Evolutionary conservation across 2,329 filamentous ascomycete species (phyloP), one percentile per base, ranked within the genome.

Genomic region (Verruconis gallopava): DNA sequence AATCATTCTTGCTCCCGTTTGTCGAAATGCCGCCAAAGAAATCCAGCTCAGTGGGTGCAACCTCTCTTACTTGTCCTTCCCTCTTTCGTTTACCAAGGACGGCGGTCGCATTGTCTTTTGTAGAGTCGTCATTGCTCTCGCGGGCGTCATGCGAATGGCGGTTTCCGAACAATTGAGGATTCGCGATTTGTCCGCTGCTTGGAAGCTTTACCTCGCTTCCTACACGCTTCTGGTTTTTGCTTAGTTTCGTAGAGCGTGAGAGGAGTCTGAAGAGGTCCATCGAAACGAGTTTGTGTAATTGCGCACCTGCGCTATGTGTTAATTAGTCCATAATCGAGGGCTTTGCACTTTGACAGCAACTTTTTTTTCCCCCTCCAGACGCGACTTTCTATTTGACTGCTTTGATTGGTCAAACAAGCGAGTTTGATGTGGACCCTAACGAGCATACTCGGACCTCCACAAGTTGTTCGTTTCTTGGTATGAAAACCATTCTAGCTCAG

Each of bases 241-340:
- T 54, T 12, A 67, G 63, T 52, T 81, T 84, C 3, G 75, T 77
- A 44, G 79, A 79, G 39, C 81, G 72, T 25, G 81, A 83, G 45
- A 86, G 65, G 21, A 86, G 64, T 53, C 78, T 84, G 54, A 85
- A 67, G 42, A 85, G 77, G 61, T 86, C 80, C 79, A 44, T 44
- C 22, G 3, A 22, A 18, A 9, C 25, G 25, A 30, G 25, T 30
- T 30, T n/a, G 25, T 30, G n/a, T 30, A 30, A 30, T 30, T n/a
- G n/a, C 25, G 25, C 25, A n/a, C n/a, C n/a, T 30, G 25, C 25
- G 25, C 25, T 9, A 9, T 30, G n/a, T n/a, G 6, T 30, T 30
- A 9, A 30, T 30, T 9, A 30, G n/a, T 9, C 25, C 25, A 30
- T 30, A n/a, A 30, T 30, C n/a, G 25, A n/a, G n/a, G n/a, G n/a